Percentiles rank a stretch among this genome's conserved stretches.
Evolutionary conservation across 768 basidiomycete genomes (phyloP).

Genomic region (Ephemerocybe angulata): DNA sequence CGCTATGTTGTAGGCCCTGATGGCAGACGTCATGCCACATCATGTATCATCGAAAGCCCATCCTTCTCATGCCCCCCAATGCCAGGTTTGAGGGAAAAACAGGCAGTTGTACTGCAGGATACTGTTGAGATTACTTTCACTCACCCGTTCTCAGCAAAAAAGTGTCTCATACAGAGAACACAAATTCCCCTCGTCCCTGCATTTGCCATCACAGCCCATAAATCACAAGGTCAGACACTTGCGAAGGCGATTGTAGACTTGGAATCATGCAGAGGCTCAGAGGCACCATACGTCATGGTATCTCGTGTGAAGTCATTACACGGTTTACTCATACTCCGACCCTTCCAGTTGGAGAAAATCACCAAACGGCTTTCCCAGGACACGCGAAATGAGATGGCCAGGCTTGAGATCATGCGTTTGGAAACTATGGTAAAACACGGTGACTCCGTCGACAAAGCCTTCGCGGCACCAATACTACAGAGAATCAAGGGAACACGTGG

Average conservation of each 20-base stretch:
- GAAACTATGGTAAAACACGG: not conserved
- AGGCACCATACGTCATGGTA: slow-evolving; percentile 40
- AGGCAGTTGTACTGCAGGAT: not conserved
- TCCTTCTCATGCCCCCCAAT: not conserved
- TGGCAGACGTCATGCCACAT: slow-evolving; percentile 5
- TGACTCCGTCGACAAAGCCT: not conserved
- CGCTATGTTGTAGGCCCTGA: slow-evolving; percentile 18
- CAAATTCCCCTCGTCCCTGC: slow-evolving; percentile 36
- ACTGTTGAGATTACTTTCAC: not conserved
- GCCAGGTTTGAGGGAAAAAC: too few species aligned
- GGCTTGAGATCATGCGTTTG: not conserved
- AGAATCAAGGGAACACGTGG: not conserved
- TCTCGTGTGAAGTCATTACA: slow-evolving; percentile 28
- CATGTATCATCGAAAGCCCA: not conserved
- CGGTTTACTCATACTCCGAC: slow-evolving; percentile 28
- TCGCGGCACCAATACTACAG: not conserved
- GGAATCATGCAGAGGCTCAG: slow-evolving; percentile 23
- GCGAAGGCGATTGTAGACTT: slow-evolving; percentile 29
- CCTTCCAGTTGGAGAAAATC: not conserved
- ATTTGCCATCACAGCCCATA: slow-evolving; percentile 39
- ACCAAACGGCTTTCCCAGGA: not conserved
- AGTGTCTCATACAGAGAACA: slow-evolving; percentile 18
- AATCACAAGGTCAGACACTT: slow-evolving; percentile 37
- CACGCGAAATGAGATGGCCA: not conserved
- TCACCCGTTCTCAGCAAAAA: slow-evolving; percentile 5